Evolutionary conservation across 2,329 filamentous ascomycete species (phyloP), one percentile per base, ranked within the genome.

Genomic region (Emydomyces testavorans): DNA sequence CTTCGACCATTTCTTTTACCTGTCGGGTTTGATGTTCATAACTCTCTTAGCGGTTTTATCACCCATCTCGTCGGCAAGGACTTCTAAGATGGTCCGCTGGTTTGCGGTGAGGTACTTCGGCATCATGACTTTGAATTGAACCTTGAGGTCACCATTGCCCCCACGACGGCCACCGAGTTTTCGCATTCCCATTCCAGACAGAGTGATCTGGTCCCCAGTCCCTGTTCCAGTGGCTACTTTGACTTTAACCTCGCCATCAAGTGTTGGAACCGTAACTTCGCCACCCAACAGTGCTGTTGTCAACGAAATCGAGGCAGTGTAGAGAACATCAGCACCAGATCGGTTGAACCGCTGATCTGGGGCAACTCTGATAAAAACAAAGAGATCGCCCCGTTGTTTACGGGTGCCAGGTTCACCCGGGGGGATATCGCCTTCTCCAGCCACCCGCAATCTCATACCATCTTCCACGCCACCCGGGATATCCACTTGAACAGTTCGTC

Each of bases 391-490:
- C 36, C 79, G 81, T 58, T 82, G 74, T n/a, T 77, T 78, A 52
- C 77, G 76, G 7, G 75, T 71, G 50, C 79, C 76, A 23, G 80
- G 72, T 37, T 80, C 77, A 26, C 78, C 75, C 13, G 78, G 72
- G 18, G 92, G 83, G 13, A 86, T 82, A 61, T 98, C 90, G 55
- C 92, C 92, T 61, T 93, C 88, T 21, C 85, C 85, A 50, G 81
- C 79, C 23, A 98, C 78, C 45, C 86, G 78, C 58, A 98, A 70
- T 49, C 87, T 79, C 90, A 96, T 96, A 48, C 90, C 89, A 63
- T 98, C 90, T 63, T 96, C 92, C 26, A 98, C 88, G 54, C 92
- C 92, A 18, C 85, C 88, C 1, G 92, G 92, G 38, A 98, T 95
- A 58, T 96, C 89, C 36, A 98, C 77, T 23, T 78, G 83, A 42